phyloP scores from a whole-genome alignment of 805 yeast species.

The Candida awuae region DNA sequence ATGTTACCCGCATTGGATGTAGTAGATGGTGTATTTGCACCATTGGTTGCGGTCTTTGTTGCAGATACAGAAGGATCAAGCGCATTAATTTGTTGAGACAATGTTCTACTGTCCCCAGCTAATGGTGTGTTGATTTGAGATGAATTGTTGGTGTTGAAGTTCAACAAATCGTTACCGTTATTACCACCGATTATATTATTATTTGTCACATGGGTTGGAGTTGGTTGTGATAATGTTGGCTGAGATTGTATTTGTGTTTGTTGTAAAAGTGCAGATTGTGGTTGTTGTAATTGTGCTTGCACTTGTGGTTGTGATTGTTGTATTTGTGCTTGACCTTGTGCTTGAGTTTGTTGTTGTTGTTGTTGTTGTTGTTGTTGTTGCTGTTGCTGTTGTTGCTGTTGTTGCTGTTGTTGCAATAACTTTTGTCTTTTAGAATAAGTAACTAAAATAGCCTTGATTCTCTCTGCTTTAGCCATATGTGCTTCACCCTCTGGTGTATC shows the following conservation, averaged over 20 bases:
- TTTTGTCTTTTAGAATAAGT: slow-evolving; percentile 30
- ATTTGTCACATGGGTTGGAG: neutral
- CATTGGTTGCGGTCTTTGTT: neutral
- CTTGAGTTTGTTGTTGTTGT: slow-evolving; percentile 8
- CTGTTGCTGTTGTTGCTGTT: slow-evolving; percentile 19
- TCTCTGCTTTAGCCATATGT: slow-evolving; percentile 54
- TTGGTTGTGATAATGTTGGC: neutral
- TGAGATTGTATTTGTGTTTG: neutral
- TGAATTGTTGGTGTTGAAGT: neutral
- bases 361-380: slow-evolving; percentile 12
- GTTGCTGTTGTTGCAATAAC: slow-evolving; percentile 25
- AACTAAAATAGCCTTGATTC: slow-evolving; percentile 51
- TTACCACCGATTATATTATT: too few species aligned
- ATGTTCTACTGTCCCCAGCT: slow-evolving; percentile 1
- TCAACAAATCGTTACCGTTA: neutral
- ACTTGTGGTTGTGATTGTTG: slow-evolving; percentile 5
- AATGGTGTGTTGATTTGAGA: slow-evolving; percentile 5
- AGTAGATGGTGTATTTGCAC: slow-evolving; percentile 3
- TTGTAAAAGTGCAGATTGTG: too few species aligned
- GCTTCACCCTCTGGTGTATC: slow-evolving; percentile 55
- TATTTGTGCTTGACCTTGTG: slow-evolving; percentile 14
- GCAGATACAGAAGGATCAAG: neutral
- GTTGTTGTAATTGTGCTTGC: slow-evolving; percentile 5
- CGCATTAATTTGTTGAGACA: slow-evolving; percentile 8
- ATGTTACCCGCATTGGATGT: slow-evolving; percentile 12